Conservation (phyloP, 345 rosid species). For the Raphanus sativus region DNA sequence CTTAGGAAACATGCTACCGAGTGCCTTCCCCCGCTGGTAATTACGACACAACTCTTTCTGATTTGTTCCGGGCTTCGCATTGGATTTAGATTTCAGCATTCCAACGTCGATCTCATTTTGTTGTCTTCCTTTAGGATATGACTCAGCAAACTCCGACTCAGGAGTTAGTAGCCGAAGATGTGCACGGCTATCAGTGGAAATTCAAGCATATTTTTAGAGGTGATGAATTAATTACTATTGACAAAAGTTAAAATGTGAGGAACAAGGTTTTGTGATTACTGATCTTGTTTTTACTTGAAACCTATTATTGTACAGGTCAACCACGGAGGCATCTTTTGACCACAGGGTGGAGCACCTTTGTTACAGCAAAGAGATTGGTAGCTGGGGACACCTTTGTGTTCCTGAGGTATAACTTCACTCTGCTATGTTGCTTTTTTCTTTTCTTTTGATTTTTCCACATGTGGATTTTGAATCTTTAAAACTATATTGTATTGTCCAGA, state of each 20-base stretch:
- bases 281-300: slow-evolving; percentile 14
- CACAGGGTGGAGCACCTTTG: slow-evolving; percentile 97
- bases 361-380: slow-evolving; percentile 81
- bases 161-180: slow-evolving; percentile 84
- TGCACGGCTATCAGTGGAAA: slow-evolving; percentile 91
- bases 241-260: background rate
- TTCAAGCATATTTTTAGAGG: slow-evolving; percentile 96
- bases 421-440: background rate
- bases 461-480: slow-evolving; percentile 12
- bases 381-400: slow-evolving; percentile 92
- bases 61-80: background rate
- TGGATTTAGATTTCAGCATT: slow-evolving; percentile 7
- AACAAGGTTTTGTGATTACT: slow-evolving; percentile 3
- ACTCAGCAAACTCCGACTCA: slow-evolving; percentile 83
- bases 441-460: too few relatives aligned
- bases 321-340: slow-evolving; percentile 93
- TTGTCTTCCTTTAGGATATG: slow-evolving; percentile 67
- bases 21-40: slow-evolving; percentile 94
- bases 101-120: slow-evolving; percentile 19
- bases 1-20: slow-evolving; percentile 86
- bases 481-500: slow-evolving; percentile 36
- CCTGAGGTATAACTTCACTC: slow-evolving; percentile 53
- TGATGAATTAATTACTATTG: slow-evolving; percentile 25
- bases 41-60: background rate
- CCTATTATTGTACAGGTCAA: slow-evolving; percentile 58